These are phyloP conservation scores for Actinomucor elegans DNA, from an alignment of 371 early-diverging fungal species.

Conservation along the genomic window DNA sequence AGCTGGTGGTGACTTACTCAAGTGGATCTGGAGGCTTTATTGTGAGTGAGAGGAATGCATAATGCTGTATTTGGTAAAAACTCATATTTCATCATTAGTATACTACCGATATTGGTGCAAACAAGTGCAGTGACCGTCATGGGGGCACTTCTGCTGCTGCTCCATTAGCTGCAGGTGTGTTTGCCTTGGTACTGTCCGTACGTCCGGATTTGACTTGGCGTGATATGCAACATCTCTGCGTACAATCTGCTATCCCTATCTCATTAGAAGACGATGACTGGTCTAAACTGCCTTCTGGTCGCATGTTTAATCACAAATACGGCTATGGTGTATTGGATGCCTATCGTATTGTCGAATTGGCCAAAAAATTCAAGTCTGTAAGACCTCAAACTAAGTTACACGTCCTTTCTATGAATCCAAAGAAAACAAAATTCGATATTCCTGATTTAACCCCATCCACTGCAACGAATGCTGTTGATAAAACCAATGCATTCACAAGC, in stretches of 20 bases:
- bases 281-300: constrained; percentile 59
- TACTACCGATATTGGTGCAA: constrained; percentile 71
- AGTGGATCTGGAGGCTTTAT: constrained; percentile 67
- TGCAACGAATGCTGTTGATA: constrained; percentile 30
- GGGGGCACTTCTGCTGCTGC: constrained; percentile 93
- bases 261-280: constrained; percentile 63
- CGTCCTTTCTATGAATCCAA: constrained; percentile 39
- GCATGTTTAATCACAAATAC: constrained; percentile 86
- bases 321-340: constrained; percentile 92
- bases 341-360: constrained; percentile 71
- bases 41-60: constrained; percentile 41
- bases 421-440: constrained; percentile 34
- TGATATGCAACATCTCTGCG: constrained; percentile 83
- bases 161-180: constrained; percentile 81
- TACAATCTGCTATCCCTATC: constrained; percentile 78
- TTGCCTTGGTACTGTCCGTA: constrained; percentile 67
- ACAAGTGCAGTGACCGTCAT: constrained; percentile 65
- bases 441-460: constrained; percentile 38
- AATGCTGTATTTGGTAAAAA: too few species aligned
- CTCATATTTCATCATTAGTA: constrained; percentile 29
- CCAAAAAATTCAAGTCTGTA: constrained; percentile 60
- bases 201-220: constrained; percentile 91
- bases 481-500: constrained; percentile 29
- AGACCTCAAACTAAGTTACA: constrained; percentile 58
- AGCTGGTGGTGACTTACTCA: constrained; percentile 84